Conservation (phyloP, 1,284 basidiomycete genomes). For the Apiotrichum siamense region DNA sequence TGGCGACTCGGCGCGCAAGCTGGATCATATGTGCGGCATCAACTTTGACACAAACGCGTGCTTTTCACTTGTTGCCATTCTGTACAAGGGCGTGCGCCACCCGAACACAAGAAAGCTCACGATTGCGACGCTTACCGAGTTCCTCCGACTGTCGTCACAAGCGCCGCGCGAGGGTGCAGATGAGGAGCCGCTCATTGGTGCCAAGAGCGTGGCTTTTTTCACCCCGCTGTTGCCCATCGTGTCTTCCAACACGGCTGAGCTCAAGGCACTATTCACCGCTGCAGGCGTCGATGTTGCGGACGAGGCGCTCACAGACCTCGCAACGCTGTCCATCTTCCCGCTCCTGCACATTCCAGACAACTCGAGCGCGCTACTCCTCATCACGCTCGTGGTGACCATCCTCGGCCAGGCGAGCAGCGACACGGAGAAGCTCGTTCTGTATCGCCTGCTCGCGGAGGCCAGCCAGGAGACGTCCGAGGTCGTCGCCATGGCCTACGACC, state of each 20-base stretch:
- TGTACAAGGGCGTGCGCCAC: slow-evolving; percentile 78
- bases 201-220: slow-evolving; percentile 71
- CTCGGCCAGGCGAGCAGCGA: slow-evolving; percentile 69
- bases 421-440: slow-evolving; percentile 72
- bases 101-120: slow-evolving; percentile 53
- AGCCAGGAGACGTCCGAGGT: slow-evolving; percentile 64
- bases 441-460: slow-evolving; percentile 69
- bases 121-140: slow-evolving; percentile 27
- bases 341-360: slow-evolving; percentile 51
- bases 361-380: slow-evolving; percentile 63
- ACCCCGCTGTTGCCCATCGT: slow-evolving; percentile 68
- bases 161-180: slow-evolving; percentile 27
- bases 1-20: slow-evolving; percentile 63
- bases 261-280: slow-evolving; percentile 56
- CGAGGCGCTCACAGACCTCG: slow-evolving; percentile 50
- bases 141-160: slow-evolving; percentile 52
- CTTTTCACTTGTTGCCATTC: slow-evolving; percentile 70
- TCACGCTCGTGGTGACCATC: slow-evolving; percentile 71
- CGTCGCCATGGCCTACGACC: slow-evolving; percentile 71
- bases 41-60: slow-evolving; percentile 74
- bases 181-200: slow-evolving; percentile 47
- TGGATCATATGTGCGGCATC: slow-evolving; percentile 66
- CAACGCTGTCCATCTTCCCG: slow-evolving; percentile 52
- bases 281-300: slow-evolving; percentile 56
- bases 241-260: slow-evolving; percentile 55